Evolutionary conservation across 1,284 basidiomycete species (phyloP).

Genomic region (Leccinum subrobustum): DNA sequence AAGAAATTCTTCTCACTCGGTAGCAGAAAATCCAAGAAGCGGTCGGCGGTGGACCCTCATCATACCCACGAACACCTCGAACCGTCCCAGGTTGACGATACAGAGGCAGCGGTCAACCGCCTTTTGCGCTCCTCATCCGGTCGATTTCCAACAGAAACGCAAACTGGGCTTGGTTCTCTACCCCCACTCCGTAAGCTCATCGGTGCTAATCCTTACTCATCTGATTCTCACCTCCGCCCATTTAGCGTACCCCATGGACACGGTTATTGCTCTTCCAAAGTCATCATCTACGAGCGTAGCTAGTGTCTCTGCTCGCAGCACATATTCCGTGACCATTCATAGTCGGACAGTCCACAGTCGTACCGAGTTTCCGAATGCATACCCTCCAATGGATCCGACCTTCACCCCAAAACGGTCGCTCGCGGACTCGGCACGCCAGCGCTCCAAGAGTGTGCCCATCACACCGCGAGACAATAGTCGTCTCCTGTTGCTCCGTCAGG

Average conservation of each 20-base stretch:
- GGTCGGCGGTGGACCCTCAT: constrained; percentile 23
- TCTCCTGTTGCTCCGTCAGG: constrained; percentile 59
- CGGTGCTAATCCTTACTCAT: background rate
- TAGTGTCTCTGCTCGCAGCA: constrained; percentile 53
- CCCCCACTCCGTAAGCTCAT: constrained; percentile 65
- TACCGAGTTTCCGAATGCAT: constrained; percentile 64
- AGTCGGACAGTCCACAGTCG: constrained; percentile 57
- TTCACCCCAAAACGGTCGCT: constrained; percentile 26
- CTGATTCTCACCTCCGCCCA: background rate
- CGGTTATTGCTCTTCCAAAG: constrained; percentile 46
- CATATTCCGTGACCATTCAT: constrained; percentile 69
- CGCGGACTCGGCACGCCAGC: constrained; percentile 30
- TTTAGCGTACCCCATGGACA: constrained; percentile 66
- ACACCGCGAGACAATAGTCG: constrained; percentile 51
- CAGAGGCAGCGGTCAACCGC: constrained; percentile 59
- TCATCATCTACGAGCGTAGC: constrained; percentile 48
- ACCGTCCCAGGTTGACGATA: constrained; percentile 38
- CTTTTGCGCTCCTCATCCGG: constrained; percentile 71
- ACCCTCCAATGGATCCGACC: constrained; percentile 38
- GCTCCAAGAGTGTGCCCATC: constrained; percentile 34
- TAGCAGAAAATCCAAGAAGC: constrained; percentile 55
- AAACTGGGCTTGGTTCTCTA: constrained; percentile 53
- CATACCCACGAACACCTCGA: constrained; percentile 17
- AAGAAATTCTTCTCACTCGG: constrained; percentile 70
- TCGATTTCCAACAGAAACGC: constrained; percentile 54